These are phyloP conservation scores for Podospora australis DNA, from an alignment of 495 filamentous ascomycete species.

Conservation along the genomic window DNA sequence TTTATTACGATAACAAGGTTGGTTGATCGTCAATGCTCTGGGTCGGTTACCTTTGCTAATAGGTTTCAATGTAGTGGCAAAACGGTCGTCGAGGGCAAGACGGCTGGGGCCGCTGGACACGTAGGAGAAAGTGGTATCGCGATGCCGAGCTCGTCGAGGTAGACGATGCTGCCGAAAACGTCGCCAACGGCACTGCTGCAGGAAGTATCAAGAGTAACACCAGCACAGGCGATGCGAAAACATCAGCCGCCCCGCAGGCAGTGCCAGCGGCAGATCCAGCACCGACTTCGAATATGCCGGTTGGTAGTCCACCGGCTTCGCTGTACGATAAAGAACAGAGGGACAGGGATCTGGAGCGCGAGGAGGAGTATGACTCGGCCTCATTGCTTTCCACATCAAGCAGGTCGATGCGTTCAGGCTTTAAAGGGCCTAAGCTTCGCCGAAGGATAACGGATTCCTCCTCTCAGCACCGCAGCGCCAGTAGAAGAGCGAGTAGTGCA, in stretches of 20 bases:
- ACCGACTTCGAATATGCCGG: not conserved
- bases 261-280: not conserved
- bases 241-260: not conserved
- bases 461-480: slow-evolving; percentile 4
- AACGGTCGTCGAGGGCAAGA: slow-evolving; percentile 83
- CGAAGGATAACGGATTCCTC: slow-evolving; percentile 15
- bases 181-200: slow-evolving; percentile 19
- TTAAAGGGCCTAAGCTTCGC: slow-evolving; percentile 15
- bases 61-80: slow-evolving; percentile 61
- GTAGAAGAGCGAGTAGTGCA: slow-evolving; percentile 18
- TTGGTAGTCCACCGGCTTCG: not conserved
- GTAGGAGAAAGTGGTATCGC: slow-evolving; percentile 90
- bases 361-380: slow-evolving; percentile 21
- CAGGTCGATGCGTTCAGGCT: slow-evolving; percentile 14
- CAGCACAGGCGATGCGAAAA: not conserved
- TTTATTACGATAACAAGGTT: slow-evolving; percentile 98
- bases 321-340: not conserved
- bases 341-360: slow-evolving; percentile 8
- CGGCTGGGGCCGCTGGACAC: slow-evolving; percentile 92
- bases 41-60: not conserved
- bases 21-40: slow-evolving; percentile 7
- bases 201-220: slow-evolving; percentile 5
- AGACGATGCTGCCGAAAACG: slow-evolving; percentile 24
- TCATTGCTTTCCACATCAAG: slow-evolving; percentile 27
- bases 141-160: slow-evolving; percentile 91